These are phyloP conservation scores for Neurospora sublineolata DNA, from an alignment of 495 filamentous ascomycete genomes.

Conservation along the genomic window DNA sequence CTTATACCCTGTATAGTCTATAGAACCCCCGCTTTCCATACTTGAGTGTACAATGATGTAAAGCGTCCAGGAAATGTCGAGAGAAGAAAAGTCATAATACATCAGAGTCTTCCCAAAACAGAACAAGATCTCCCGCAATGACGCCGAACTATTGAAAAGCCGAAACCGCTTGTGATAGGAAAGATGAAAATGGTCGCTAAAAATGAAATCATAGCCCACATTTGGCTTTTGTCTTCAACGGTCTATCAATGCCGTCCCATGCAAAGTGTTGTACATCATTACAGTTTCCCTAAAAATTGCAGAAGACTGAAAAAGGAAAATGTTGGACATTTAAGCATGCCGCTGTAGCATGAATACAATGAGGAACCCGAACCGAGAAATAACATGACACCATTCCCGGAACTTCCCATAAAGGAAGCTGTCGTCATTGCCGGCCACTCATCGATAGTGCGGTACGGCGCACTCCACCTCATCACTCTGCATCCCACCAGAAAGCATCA, in stretches of 20 bases:
- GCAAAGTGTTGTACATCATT: not conserved
- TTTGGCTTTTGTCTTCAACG: not conserved
- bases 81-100: not conserved
- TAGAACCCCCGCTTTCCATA: not conserved
- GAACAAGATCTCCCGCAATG: not conserved
- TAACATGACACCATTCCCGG: not conserved
- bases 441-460: not conserved
- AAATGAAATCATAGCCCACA: not conserved
- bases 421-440: not conserved
- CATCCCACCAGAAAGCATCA: not conserved
- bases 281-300: not conserved
- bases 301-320: not conserved
- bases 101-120: not conserved
- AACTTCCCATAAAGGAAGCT: not conserved
- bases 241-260: not conserved
- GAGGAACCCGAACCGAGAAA: not conserved
- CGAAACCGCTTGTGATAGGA: not conserved
- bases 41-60: not conserved
- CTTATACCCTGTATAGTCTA: not conserved
- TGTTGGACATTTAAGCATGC: not conserved
- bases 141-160: not conserved
- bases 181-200: not conserved
- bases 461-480: not conserved
- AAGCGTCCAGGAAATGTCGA: not conserved
- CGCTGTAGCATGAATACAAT: not conserved